A percentile compares a stretch with the other conserved stretches of the same genome.
Conservation (phyloP, 192 early-diverging fungal species). For the Coemansia sp. region DNA sequence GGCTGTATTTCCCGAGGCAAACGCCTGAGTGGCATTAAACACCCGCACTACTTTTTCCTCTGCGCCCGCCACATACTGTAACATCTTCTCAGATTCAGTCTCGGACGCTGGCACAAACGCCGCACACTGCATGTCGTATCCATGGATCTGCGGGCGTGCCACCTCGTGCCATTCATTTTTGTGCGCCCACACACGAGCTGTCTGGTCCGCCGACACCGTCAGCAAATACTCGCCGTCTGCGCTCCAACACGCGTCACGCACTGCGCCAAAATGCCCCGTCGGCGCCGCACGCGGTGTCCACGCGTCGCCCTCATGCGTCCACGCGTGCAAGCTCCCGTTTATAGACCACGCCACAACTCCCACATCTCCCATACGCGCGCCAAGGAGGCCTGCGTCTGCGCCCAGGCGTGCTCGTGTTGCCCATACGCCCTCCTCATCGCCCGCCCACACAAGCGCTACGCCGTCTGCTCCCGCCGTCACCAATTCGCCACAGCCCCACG, state of each 20-base stretch:
- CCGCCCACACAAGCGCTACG: slow-evolving; percentile 87
- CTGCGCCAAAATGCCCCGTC: slow-evolving; percentile 80
- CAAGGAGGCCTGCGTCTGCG: slow-evolving; percentile 84
- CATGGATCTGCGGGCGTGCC: slow-evolving; percentile 93
- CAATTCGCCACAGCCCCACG: slow-evolving; percentile 70
- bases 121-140: slow-evolving; percentile 88
- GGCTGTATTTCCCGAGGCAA: slow-evolving; percentile 61
- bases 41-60: slow-evolving; percentile 95
- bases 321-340: slow-evolving; percentile 82
- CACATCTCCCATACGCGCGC: slow-evolving; percentile 68
- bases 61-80: slow-evolving; percentile 80
- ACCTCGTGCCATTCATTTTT: slow-evolving; percentile 89
- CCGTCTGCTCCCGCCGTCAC: slow-evolving; percentile 90
- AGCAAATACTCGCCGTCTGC: slow-evolving; percentile 69
- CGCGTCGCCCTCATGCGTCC: slow-evolving; percentile 50
- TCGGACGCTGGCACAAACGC: slow-evolving; percentile 57
- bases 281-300: slow-evolving; percentile 76
- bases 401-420: slow-evolving; percentile 80
- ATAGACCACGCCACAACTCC: slow-evolving; percentile 75
- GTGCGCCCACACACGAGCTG: slow-evolving; percentile 76
- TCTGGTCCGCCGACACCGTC: slow-evolving; percentile 85
- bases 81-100: slow-evolving; percentile 8
- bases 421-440: slow-evolving; percentile 82
- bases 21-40: slow-evolving; percentile 81
- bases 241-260: slow-evolving; percentile 83